These are phyloP conservation scores for Globisporangium nunn DNA, from an alignment of 352 stramenopile species.

Conservation along the genomic window DNA sequence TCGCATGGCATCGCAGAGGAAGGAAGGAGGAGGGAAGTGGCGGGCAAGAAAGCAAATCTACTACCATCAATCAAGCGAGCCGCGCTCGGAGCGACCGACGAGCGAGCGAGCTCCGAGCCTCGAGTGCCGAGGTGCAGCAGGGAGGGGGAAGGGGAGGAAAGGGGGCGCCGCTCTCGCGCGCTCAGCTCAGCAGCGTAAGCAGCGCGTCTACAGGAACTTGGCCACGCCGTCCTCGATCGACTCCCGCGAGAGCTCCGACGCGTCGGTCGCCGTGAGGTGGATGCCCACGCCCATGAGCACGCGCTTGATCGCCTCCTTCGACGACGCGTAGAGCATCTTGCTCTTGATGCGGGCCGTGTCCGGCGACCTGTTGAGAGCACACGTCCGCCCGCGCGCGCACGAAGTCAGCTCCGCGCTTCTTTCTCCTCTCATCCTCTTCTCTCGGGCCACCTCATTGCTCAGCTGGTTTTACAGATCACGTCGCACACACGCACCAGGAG, in stretches of 20 bases:
- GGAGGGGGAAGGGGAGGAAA: too few species aligned
- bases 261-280: conserved; percentile 91
- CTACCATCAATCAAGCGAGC: conserved; percentile 11
- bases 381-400: too few species aligned
- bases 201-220: conserved; percentile 82
- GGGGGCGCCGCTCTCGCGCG: too few species aligned
- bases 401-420: too few species aligned
- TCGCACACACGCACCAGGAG: conserved; percentile 71
- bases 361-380: conserved; percentile 77
- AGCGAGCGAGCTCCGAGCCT: too few species aligned
- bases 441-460: too few species aligned
- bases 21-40: too few species aligned
- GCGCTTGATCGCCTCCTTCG: conserved; percentile 93
- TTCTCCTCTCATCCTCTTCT: too few species aligned
- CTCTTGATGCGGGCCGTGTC: conserved; percentile 89
- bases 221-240: conserved; percentile 71
- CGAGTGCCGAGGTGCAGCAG: too few species aligned
- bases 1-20: conserved; percentile 1
- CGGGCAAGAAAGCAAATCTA: conserved; percentile 12
- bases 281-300: conserved; percentile 93
- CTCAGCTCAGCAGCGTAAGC: background rate
- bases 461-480: too few species aligned
- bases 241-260: conserved; percentile 82
- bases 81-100: background rate
- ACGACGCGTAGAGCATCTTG: conserved; percentile 95